phyloP scores from a whole-genome alignment of 2,329 filamentous ascomycete genomes.

The Phyllachora maydis region DNA sequence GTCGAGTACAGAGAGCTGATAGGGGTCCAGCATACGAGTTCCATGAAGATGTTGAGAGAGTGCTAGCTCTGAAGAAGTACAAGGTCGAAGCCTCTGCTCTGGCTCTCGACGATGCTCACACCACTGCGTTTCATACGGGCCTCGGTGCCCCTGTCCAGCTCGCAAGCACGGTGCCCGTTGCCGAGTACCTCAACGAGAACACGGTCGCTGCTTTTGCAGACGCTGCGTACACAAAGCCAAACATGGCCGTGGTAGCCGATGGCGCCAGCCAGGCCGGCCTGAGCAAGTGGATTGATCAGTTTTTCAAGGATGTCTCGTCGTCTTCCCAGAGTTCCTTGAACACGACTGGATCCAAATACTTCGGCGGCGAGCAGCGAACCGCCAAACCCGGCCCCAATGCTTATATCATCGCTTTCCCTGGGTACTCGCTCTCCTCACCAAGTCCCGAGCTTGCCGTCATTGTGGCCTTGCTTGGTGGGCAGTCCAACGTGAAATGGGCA shows the following conservation, averaged over 20 bases:
- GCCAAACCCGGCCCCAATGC: conserved; percentile 60
- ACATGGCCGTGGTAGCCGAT: conserved; percentile 81
- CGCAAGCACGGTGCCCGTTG: conserved; percentile 47
- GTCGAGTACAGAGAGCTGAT: conserved; percentile 2
- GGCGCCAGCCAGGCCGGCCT: conserved; percentile 60
- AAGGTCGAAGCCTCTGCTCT: conserved; percentile 42
- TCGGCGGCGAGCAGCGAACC: conserved; percentile 83
- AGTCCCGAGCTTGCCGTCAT: conserved; percentile 85
- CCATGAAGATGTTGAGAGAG: conserved; percentile 64
- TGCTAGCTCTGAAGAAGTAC: conserved; percentile 61
- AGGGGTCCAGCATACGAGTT: conserved; percentile 56
- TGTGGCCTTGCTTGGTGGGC: conserved; percentile 69
- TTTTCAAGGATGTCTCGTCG: conserved; percentile 57
- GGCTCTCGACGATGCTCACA: conserved; percentile 72
- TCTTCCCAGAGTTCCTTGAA: conserved; percentile 30
- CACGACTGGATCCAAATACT: conserved; percentile 60
- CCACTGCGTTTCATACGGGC: conserved; percentile 79
- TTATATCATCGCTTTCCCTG: conserved; percentile 80
- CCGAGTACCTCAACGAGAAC: conserved; percentile 63
- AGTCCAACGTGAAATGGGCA: conserved; percentile 89
- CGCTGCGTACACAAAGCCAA: conserved; percentile 68
- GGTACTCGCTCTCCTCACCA: conserved; percentile 60
- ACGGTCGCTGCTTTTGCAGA: conserved; percentile 57
- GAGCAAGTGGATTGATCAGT: conserved; percentile 78
- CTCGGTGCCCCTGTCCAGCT: conserved; percentile 66